Percentiles rank a stretch among this genome's conserved stretches.
phyloP scores from a whole-genome alignment of 2,329 filamentous ascomycete species.

The Trichoderma oligosporum region DNA sequence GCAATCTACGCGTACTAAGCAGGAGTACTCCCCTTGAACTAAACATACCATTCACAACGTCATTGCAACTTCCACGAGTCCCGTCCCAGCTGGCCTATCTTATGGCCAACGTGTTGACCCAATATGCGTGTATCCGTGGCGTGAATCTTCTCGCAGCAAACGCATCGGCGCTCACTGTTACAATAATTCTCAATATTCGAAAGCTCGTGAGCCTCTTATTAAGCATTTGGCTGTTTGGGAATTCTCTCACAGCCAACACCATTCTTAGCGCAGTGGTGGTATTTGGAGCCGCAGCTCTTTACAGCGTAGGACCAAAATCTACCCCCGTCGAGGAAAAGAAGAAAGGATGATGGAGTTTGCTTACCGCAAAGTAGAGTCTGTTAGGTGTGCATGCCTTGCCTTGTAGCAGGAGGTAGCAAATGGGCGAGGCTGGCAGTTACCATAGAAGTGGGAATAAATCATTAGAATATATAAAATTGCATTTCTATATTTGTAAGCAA shows the following conservation, averaged over 20 bases:
- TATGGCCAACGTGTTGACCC: constrained; percentile 75
- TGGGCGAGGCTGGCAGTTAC: neutral
- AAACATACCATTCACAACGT: constrained; percentile 23
- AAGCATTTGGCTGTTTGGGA: constrained; percentile 93
- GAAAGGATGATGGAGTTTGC: neutral
- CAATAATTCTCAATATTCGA: constrained; percentile 90
- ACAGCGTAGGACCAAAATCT: constrained; percentile 65
- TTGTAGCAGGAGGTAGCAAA: neutral
- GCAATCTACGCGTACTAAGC: constrained; percentile 61
- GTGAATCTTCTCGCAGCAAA: constrained; percentile 90
- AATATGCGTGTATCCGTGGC: constrained; percentile 91
- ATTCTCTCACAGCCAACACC: constrained; percentile 71
- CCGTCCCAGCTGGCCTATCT: constrained; percentile 72
- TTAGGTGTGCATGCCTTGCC: neutral
- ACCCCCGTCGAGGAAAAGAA: constrained; percentile 20
- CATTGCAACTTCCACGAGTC: constrained; percentile 29
- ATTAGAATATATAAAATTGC: neutral
- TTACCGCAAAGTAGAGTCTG: neutral
- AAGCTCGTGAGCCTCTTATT: constrained; percentile 88
- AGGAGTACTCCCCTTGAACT: constrained; percentile 56
- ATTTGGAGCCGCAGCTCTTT: constrained; percentile 85
- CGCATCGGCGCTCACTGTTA: constrained; percentile 89
- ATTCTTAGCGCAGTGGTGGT: constrained; percentile 78
- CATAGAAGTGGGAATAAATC: neutral
- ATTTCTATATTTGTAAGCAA: neutral